Evolutionary conservation across 1,139 yeast species (phyloP).

Genomic region (Saccharomyces pastorianus): DNA sequence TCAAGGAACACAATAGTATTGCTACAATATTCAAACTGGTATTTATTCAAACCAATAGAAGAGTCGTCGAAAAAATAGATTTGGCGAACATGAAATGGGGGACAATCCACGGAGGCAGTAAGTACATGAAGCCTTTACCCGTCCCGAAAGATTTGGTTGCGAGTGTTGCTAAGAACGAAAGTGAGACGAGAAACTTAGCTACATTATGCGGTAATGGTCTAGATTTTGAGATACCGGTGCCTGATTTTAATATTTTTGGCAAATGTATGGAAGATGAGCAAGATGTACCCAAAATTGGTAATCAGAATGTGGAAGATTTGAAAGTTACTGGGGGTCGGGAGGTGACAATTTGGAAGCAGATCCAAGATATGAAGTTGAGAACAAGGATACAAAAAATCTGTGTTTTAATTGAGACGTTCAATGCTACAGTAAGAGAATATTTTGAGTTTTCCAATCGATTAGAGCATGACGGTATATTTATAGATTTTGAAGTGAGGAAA

Average conservation of each 20-base stretch:
- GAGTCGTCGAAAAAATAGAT: conserved; percentile 2
- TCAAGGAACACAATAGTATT: background rate
- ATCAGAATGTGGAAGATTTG: background rate
- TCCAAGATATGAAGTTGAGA: conserved; percentile 9
- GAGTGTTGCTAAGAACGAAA: background rate
- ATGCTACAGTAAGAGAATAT: conserved; percentile 20
- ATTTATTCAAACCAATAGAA: conserved; percentile 1
- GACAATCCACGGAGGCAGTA: conserved; percentile 1
- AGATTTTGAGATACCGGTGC: background rate
- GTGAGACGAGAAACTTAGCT: background rate
- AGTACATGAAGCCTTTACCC: background rate
- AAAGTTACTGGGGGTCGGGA: background rate
- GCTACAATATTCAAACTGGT: conserved; percentile 1
- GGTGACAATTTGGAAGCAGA: background rate
- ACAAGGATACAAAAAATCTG: conserved; percentile 16
- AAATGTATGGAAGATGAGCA: background rate
- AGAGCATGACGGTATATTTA: conserved; percentile 14
- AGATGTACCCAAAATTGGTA: background rate
- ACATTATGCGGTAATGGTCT: background rate
- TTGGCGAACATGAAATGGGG: conserved; percentile 9
- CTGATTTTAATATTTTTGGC: background rate
- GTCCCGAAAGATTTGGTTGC: background rate
- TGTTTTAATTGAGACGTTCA: conserved; percentile 14
- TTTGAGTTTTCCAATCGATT: conserved; percentile 17
- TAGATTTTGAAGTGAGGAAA: conserved; percentile 22